A percentile compares a stretch with the other conserved stretches of the same genome.
Evolutionary conservation across 1,139 yeast species (phyloP).

Genomic region (Debaryomyces nepalensis): DNA sequence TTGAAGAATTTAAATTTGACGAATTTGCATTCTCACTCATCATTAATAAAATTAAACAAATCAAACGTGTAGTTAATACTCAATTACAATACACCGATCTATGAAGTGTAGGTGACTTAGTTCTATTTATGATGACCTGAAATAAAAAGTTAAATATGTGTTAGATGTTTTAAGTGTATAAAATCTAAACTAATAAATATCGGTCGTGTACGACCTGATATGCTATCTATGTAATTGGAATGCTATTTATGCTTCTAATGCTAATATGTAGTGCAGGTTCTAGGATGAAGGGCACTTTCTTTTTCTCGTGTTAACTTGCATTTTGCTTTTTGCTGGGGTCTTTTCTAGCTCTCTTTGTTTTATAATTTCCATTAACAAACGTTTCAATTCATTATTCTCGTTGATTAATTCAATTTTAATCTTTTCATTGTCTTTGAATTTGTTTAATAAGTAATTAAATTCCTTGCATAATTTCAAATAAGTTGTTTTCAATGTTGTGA

Average conservation of each 20-base stretch:
- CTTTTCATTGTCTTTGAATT: constrained; percentile 42
- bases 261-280: background rate
- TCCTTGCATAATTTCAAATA: constrained; percentile 43
- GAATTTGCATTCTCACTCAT: background rate
- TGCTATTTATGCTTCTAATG: constrained; percentile 7
- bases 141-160: too few species aligned
- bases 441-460: constrained; percentile 38
- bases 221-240: constrained; percentile 5
- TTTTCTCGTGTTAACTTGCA: background rate
- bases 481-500: constrained; percentile 38
- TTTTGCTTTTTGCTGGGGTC: background rate
- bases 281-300: constrained; percentile 2
- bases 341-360: constrained; percentile 26
- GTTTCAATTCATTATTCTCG: constrained; percentile 39
- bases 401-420: constrained; percentile 39
- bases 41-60: too few species aligned
- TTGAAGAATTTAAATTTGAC: background rate
- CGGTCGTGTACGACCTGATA: too few species aligned
- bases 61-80: too few species aligned
- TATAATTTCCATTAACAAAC: constrained; percentile 32
- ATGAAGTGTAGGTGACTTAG: too few species aligned
- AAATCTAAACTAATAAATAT: too few species aligned
- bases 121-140: too few species aligned
- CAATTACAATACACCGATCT: too few species aligned
- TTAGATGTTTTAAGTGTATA: too few species aligned